Evolutionary conservation across 1,139 yeast genomes (phyloP), one percentile per base, ranked within the genome.

Genomic region (Debaryomyces udenii): DNA sequence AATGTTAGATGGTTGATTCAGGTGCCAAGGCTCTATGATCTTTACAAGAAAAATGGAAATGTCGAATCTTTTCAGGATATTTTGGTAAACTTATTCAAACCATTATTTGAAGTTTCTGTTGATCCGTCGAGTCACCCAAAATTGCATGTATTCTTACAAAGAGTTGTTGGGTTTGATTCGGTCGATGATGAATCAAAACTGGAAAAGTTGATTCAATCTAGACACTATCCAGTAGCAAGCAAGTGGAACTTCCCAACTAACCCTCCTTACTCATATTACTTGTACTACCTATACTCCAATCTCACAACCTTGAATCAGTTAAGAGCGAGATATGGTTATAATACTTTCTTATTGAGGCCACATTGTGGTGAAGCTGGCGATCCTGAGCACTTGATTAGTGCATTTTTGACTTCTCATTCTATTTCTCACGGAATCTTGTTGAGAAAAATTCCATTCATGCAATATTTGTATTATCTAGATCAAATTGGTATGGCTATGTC

Each of bases 341-440:
- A 88, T 59, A 91, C 98, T 0, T 84, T 94, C 64, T 95, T 89
- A 14, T 71, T 94, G 53, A 80, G 99, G 56, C 99, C 99, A 2
- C 99, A 94, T 62, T 88, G 96, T 55, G 99, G 99, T 49, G 99
- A 94, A 65, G 99, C 99, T 4, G 99, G 99, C 41, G 98, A 94
- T 56, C 97, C 99, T 1, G 98, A 91, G 56, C 99, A 94, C 67
- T 75, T 94, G 59, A 89, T 91, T 33, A 78, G 93, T 42, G 94
- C 99, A 1, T 94, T 86, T 57, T 68, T 94, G 56, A 81, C 95
- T 0, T 83, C 97, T 1, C 95, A 93, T 57, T 88, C 95, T 40
- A 94, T 93, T 47, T 88, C 96, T 33, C 99, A 94, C 59, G 99
- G 99, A 44, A 94, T 94, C 46, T 66, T 91, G 45, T 73, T 94